Base-by-base conservation (phyloP, 805 yeast genomes). In the Pichia californica region DNA sequence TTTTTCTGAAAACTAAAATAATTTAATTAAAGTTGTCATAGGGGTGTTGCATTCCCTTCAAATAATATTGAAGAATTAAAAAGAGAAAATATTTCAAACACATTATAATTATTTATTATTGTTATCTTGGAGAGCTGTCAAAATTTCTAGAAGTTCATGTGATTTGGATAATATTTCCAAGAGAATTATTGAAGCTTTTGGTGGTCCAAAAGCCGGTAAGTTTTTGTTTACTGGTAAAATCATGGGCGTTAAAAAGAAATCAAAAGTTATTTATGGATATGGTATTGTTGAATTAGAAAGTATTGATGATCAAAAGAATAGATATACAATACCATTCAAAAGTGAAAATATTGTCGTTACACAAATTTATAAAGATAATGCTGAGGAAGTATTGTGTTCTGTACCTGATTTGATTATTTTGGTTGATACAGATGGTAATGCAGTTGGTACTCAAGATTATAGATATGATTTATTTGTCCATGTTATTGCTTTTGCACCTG, bases 371-470 rank as follows among this genome's bases (percentile, higher is more conserved):
- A 33, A 33, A 23, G 25, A 33, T 14, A 27, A 27, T 10, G 10
- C 36, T 23, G 25, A 4, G 7, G 15, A 11, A 3, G 25, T 11
- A 20, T 15, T 33, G 5, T 33, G 28, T 27, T 33, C 36, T 20
- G 36, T 23, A 8, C 36, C 36, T 6, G 36, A 33, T 18, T 19
- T 33, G 6, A 33, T 33, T 19, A 20, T 27, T 6, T 20, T 33
- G 11, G n/a, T 20, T 20, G 21, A 9, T 20, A 23, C 36, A 10
- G 36, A 33, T 7, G 36, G 36, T 16, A 23, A 33, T 14, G 36
- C 36, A n/a, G 36, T 33, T n/a, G 36, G 36, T 16, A 19, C 25
- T 18, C 36, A 20, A 33, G 28, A 33, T n/a, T 33, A 33, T 18
- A 20, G 36, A 14, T 33, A 33, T 23, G 36, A 27, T 19, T 20